Percentiles rank a stretch among this genome's conserved stretches.
These are phyloP conservation scores for Catharanthus roseus DNA, from an alignment of 257 asterid genomes.

Conservation along the genomic window DNA sequence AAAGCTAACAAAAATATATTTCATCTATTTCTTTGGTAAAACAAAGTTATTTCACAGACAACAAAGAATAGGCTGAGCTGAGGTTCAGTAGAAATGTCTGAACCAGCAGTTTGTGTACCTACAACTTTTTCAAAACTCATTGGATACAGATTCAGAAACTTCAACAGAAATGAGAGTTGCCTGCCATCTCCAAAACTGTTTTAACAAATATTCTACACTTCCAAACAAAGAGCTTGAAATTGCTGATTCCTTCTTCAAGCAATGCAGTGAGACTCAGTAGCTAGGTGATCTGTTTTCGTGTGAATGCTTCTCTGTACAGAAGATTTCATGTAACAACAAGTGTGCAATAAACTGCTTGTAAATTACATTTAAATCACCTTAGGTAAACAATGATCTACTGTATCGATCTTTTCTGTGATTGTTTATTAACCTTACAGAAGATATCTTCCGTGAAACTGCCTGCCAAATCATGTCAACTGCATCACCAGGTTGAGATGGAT, in stretches of 20 bases:
- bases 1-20: no score
- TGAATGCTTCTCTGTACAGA: background rate
- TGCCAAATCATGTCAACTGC: slow-evolving; percentile 97
- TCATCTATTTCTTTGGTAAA: background rate
- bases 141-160: background rate
- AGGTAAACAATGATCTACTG: slow-evolving; percentile 33
- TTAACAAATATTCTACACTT: background rate
- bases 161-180: background rate
- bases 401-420: slow-evolving; percentile 56
- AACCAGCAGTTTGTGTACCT: slow-evolving; percentile 7
- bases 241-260: slow-evolving; percentile 4
- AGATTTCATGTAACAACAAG: slow-evolving; percentile 11
- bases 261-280: slow-evolving; percentile 22
- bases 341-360: background rate
- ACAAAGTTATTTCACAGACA: background rate
- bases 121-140: background rate
- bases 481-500: slow-evolving; percentile 53
- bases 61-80: slow-evolving; percentile 8
- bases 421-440: slow-evolving; percentile 25
- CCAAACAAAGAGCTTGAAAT: slow-evolving; percentile 1
- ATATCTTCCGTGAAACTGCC: slow-evolving; percentile 50
- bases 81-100: background rate
- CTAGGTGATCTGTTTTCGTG: background rate
- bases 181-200: no score
- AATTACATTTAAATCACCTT: slow-evolving; percentile 3